Base-by-base conservation (phyloP, 495 filamentous ascomycete species). In the Talaromyces proteolyticus region DNA sequence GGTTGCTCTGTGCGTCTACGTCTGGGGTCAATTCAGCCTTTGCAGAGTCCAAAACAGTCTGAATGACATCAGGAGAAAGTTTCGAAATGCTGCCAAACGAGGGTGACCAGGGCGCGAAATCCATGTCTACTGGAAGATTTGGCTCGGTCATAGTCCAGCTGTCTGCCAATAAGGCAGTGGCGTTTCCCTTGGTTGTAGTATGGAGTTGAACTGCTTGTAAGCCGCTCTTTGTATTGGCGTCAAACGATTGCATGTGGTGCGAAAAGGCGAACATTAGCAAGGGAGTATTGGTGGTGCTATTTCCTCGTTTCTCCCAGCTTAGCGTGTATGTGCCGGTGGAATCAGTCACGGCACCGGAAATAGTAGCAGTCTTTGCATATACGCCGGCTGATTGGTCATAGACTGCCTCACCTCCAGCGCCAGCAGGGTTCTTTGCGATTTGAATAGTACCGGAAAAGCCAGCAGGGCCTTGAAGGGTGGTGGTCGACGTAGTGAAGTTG, bases 191-290 rank as follows among this genome's bases (percentile, higher is more conserved):
- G 3, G 89, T 95, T 0, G 89, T 90, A 6, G 88, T 94, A 37
- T 85, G 77, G 11, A 97, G 67, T 44, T 77, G 74, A 12, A 91
- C 61, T 7, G 66, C 62, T 19, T 85, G 83, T 47, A 76, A 59
- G n/a, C 67, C 75, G 4, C 61, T 68, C 10, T 62, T 52, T 2
- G 88, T 93, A 4, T 42, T 62, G 3, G 52, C 47, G 54, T 87
- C 81, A 51, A 96, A 93, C 2, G 88, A 86, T 40, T 79, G 67
- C 12, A 87, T 57, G 51, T 96, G 93, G 65, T 98, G 93, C 19
- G 91, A 87, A 50, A 98, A 68, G 36, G 92, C 90, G 54, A 85
- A 98, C 86, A 95, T 95, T 52, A 90, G 68, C 22, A 95, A 68
- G 6, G 68, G 58, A 4, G 65, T 68, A n/a, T 55, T 60, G 7